Base-by-base conservation (phyloP, 306 rosid genomes). In the Cucurbita ficifolia region DNA sequence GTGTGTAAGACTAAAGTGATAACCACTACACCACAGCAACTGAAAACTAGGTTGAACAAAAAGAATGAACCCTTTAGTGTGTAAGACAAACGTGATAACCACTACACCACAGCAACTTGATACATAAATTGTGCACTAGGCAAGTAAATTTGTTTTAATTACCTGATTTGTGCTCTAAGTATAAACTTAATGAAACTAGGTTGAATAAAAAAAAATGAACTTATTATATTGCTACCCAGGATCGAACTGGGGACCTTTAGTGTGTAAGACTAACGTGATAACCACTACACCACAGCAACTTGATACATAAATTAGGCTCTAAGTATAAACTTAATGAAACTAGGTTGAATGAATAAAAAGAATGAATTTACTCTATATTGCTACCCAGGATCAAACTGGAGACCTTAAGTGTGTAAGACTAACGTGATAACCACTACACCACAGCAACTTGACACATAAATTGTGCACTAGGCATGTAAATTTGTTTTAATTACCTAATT, bases 31-130 rank as follows among this genome's bases (percentile, higher is more conserved):
- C 92, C 95, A 92, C 92, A 82, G 90, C 96, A 89, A 89, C 52
- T n/a, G n/a, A n/a, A 22, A 22, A 22, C 24, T 22, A 22, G n/a
- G 24, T 22, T 22, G 0, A 22, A 22, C 1, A 22, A 22, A 22
- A 22, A 22, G 24, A n/a, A n/a, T n/a, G n/a, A n/a, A n/a, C 88
- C 94, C 94, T 89, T 86, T 83, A 86, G 96, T 88, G 90, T 92
- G 97, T 92, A 89, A 86, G 87, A 89, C 97, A 86, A 85, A 86
- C 96, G 90, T 89, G 95, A 88, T 92, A 86, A 92, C 96, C 96
- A 85, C 95, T 89, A 84, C 96, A 89, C 92, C 95, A 92, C 92
- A 82, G 90, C 96, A 89, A 89, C 52, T n/a, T n/a, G n/a, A n/a
- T n/a, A n/a, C n/a, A n/a, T n/a, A n/a, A n/a, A n/a, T n/a, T n/a